A percentile compares a stretch with the other conserved stretches of the same genome.
Evolutionary conservation across 1,139 yeast species (phyloP).

Genomic region (Pneumocystis carinii): DNA sequence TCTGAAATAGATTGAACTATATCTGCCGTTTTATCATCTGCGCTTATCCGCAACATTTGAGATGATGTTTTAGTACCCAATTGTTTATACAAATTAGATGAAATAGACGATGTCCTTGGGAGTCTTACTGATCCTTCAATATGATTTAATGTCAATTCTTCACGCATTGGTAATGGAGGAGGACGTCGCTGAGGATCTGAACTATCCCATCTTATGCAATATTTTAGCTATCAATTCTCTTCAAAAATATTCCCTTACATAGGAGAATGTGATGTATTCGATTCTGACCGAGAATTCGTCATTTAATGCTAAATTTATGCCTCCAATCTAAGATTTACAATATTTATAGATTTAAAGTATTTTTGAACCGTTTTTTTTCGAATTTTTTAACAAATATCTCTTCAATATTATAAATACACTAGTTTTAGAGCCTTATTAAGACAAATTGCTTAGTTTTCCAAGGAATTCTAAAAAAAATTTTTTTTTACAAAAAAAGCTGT

Average conservation of each 20-base stretch:
- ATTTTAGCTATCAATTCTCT: background rate
- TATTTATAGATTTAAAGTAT: background rate
- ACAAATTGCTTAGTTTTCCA: background rate
- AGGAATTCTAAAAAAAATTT: background rate
- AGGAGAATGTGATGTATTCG: background rate
- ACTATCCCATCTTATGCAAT: background rate
- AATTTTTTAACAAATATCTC: too few relatives aligned
- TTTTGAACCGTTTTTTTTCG: too few relatives aligned
- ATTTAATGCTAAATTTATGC: too few relatives aligned
- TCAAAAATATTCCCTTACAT: background rate
- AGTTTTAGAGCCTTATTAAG: background rate
- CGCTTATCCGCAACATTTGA: background rate
- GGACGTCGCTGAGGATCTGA: background rate
- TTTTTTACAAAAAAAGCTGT: background rate
- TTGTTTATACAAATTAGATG: background rate
- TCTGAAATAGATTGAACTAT: background rate
- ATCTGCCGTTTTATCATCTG: background rate
- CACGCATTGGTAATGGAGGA: background rate
- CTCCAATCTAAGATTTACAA: background rate
- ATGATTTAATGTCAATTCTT: background rate
- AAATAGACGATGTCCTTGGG: background rate
- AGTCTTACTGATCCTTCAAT: background rate
- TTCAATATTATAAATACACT: background rate
- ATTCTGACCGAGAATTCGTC: background rate
- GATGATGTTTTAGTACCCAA: background rate